Evolutionary conservation across 805 yeast species (phyloP), one percentile per base, ranked within the genome.

Genomic region (Candida tammaniensis): DNA sequence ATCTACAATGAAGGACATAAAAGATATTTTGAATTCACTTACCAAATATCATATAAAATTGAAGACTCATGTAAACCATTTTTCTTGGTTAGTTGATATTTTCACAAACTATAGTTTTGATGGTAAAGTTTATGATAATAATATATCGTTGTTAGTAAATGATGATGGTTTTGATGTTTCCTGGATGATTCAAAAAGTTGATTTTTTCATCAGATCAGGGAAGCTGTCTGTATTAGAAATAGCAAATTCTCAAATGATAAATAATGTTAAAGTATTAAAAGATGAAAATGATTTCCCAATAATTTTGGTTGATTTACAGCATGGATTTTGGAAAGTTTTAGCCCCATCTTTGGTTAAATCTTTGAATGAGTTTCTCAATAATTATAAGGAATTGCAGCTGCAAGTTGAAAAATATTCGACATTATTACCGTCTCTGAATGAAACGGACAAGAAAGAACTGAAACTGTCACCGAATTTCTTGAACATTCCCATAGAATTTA

Each of bases 271-370:
- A 20, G 28, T 50, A 15, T 32, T 36, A 5, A n/a, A 30, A 15
- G 27, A 27, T 16, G 30, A 24, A 7, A 21, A 24, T 3, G 35
- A 30, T 3, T n/a, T n/a, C 3, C 44, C 43, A 6, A 29, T 53
- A 16, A 32, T 56, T 2, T 28, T 40, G 3, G 33, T 49, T 0
- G 43, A 46, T 4, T 31, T 49, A 5, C 45, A 46, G 9, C 33
- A 58, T n/a, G 67, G 65, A 2, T 61, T 52, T 35, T 44, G 64
- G 14, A 61, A 63, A 31, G 32, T 59, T 7, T 49, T 47, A 17
- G 29, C 48, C 4, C 63, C 64, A 4, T 55, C 44, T 46, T 26
- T 57, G 2, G 22, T 51, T 4, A 36, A 36, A 12, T 39, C 60
- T 1, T 12, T 52, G 9, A 51, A 52, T 12, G 37, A 43, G 6